Evolutionary conservation across 83 land plant genomes (phyloP), one percentile per base, ranked within the genome.

Genomic region (Diphasiastrum complanatum): DNA sequence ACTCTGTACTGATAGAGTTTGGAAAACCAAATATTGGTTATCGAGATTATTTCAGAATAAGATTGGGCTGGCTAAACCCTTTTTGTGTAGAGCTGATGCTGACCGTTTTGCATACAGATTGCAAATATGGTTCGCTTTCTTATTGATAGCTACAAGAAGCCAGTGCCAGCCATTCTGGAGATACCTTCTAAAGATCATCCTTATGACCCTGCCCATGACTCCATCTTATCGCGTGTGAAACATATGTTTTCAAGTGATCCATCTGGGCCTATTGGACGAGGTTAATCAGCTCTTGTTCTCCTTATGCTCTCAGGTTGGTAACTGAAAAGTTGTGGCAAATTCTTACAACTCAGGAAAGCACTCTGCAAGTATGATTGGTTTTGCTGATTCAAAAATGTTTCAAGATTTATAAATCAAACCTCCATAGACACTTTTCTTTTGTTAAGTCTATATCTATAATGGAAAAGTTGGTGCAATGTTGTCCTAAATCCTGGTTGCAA

Each of bases 161-260:
- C 97, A 43, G 47, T 91, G 28, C 97, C 97, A 22, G 93, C 97
- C 26, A 91, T 91, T 18, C 57, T 87, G 73, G 97, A 91, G 71
- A 91, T 91, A 31, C 97, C 97, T 1, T 91, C 97, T 22, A 91
- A 91, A 69, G 93, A 91, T 47, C 97, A 91, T 59, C 97, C 97
- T 1, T 91, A 91, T 62, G 97, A 91, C 56, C 97, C 97, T 45
- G 72, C 82, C 28, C 93, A 87, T 33, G 97, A 91, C 48, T 91
- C 97, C 3, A 78, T 91, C 64, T 81, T 91, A 41, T 87, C 97
- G 27, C 78, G 97, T 16, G 97, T 91, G 52, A 84, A 73, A 79
- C 77, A 91, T 57, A 80, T 91, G 73, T 90, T 90, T 49, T 71
- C 83, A 66, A 60, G 86, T 41, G 97, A 91, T 51, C 81, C 89